These are phyloP conservation scores for Phascolomyces articulosus DNA, from an alignment of 371 early-diverging fungal genomes.

Conservation along the genomic window DNA sequence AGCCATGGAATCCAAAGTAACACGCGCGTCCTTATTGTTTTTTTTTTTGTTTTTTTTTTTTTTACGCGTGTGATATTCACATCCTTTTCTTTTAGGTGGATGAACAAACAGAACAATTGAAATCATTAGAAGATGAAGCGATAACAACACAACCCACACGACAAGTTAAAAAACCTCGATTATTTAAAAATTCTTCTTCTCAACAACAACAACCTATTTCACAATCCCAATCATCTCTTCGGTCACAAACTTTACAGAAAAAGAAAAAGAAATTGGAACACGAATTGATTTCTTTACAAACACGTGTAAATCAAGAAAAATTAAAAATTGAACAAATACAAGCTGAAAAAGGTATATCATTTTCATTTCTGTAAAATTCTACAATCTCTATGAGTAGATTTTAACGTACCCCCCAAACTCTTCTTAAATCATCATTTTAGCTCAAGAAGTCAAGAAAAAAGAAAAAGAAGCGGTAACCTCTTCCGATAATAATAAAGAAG, in stretches of 20 bases:
- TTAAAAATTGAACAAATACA: background rate
- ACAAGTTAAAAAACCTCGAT: background rate
- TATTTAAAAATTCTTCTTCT: too few relatives aligned
- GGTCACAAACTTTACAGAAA: background rate
- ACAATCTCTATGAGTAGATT: too few relatives aligned
- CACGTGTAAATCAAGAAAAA: background rate
- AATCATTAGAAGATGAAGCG: background rate
- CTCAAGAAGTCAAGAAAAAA: background rate
- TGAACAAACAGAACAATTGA: background rate
- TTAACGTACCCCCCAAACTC: too few relatives aligned
- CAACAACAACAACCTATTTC: background rate
- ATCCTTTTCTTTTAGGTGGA: background rate
- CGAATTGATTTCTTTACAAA: background rate
- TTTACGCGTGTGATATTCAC: background rate
- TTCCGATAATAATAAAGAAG: background rate
- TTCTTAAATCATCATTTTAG: background rate
- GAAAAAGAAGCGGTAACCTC: constrained; percentile 7
- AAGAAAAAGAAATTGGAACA: background rate
- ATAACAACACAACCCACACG: background rate
- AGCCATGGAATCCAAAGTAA: constrained; percentile 10
- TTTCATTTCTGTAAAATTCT: background rate
- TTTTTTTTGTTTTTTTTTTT: too few relatives aligned
- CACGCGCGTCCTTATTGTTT: too few relatives aligned
- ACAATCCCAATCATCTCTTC: background rate
- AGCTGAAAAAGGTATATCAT: background rate